These are phyloP conservation scores for Ustilago lituana DNA, from an alignment of 1,284 basidiomycete species.

Conservation along the genomic window DNA sequence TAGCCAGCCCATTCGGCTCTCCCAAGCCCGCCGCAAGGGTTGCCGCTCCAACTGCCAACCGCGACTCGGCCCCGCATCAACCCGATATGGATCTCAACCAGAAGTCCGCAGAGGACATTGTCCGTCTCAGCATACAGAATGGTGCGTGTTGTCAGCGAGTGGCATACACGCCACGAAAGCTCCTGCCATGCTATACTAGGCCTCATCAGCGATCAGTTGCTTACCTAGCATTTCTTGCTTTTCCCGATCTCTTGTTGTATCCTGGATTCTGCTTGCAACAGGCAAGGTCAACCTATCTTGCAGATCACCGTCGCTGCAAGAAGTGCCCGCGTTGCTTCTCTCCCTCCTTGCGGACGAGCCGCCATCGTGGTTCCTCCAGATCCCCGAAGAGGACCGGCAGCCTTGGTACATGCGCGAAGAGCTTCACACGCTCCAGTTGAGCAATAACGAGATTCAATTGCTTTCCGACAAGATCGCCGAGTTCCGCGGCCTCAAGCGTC, in stretches of 20 bases:
- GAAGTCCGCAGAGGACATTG: slow-evolving; percentile 35
- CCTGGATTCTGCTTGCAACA: too few species aligned
- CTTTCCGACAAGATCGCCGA: slow-evolving; percentile 49
- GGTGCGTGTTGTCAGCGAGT: slow-evolving; percentile 14
- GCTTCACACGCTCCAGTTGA: slow-evolving; percentile 46
- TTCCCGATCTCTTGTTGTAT: too few species aligned
- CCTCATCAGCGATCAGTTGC: background rate
- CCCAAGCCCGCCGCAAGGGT: slow-evolving; percentile 33
- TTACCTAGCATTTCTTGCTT: background rate
- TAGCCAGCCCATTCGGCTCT: slow-evolving; percentile 50
- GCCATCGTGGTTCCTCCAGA: slow-evolving; percentile 49
- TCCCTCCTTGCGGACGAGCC: slow-evolving; percentile 52
- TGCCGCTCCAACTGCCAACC: background rate
- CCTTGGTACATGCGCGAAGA: slow-evolving; percentile 57
- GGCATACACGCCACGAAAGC: too few species aligned
- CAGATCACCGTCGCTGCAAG: slow-evolving; percentile 42
- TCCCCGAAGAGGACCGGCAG: slow-evolving; percentile 43
- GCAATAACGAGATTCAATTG: slow-evolving; percentile 49
- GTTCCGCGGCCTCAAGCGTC: slow-evolving; percentile 49
- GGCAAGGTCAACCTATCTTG: slow-evolving; percentile 52
- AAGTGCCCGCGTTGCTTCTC: slow-evolving; percentile 42
- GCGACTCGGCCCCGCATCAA: slow-evolving; percentile 2
- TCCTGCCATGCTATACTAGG: too few species aligned
- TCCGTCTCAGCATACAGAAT: slow-evolving; percentile 39
- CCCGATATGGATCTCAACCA: slow-evolving; percentile 33